Conservation (phyloP, 371 early-diverging fungal genomes). For the Mucor irregularis region DNA sequence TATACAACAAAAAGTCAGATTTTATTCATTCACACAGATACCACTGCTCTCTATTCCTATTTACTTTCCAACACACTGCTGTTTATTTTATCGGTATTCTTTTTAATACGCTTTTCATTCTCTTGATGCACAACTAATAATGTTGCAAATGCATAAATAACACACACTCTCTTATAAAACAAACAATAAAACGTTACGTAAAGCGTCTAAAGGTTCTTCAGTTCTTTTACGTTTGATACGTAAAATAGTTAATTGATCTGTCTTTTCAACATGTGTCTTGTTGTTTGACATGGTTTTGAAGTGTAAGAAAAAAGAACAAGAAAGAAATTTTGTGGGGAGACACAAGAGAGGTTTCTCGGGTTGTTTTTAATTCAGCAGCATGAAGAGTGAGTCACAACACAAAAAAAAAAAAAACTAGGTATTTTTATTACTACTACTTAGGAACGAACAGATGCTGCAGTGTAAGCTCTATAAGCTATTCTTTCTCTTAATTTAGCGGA, state of each 20-base stretch:
- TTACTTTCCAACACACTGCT: conserved; percentile 7
- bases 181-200: no score
- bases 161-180: not conserved
- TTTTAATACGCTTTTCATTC: conserved; percentile 27
- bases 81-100: conserved; percentile 8
- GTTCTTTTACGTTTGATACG: conserved; percentile 79
- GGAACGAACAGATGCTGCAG: conserved; percentile 2
- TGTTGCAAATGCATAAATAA: not conserved
- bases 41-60: not conserved
- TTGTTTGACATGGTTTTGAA: not conserved
- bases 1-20: not conserved
- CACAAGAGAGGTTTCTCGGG: no score
- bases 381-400: no score
- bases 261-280: not conserved
- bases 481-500: conserved; percentile 17
- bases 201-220: conserved; percentile 77
- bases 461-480: conserved; percentile 12
- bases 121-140: conserved; percentile 39
- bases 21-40: not conserved
- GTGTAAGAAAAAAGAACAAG: not conserved
- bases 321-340: no score
- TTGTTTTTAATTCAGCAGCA: no score
- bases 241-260: conserved; percentile 59
- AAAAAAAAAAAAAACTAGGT: no score
- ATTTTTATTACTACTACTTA: no score